Evolutionary conservation across 2,329 filamentous ascomycete genomes (phyloP), one percentile per base, ranked within the genome.

Genomic region (Zasmidium citrigriseum): DNA sequence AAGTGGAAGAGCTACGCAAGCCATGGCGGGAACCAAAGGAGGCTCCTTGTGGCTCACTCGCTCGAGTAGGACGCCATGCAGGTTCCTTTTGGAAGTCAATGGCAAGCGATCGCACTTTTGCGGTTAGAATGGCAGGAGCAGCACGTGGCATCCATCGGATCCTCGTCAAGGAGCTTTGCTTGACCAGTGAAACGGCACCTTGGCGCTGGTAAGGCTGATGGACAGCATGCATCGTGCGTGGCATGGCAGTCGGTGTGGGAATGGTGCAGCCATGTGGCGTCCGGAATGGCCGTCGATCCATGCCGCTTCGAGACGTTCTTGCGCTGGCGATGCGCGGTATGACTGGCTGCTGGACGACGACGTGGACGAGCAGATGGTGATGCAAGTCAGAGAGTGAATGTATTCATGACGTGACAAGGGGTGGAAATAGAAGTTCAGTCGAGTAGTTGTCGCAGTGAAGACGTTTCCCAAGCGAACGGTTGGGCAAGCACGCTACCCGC

Each of bases 211-310:
- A 41, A 41, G 34, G 34, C 34, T 41, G 34, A 9, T 41, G 16
- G 34, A 41, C 34, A n/a, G 34, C 34, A 41, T 41, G 34, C 34
- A 41, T 41, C 4, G 34, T 41, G 34, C 34, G 34, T 41, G 34
- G 34, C 34, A 41, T 16, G 34, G 5, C 34, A 41, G 34, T 41
- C 34, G 34, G 34, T 41, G 34, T 16, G 34, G 14, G 4, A n/a
- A 41, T 16, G 34, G 34, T 41, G 5, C 34, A 41, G 34, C 34
- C 34, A 9, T 41, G 34, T 41, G 34, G 34, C 34, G 14, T 34
- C 18, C 34, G 34, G 34, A 41, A 41, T 41, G 34, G 34, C 34
- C 51, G 52, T 54, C 41, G 52, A 46, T 54, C 24, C 41, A 54
- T 29, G 22, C 52, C 44, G 38, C 20, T 41, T 41, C 34, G 14